Evolutionary conservation across 2,329 filamentous ascomycete species (phyloP).

Genomic region (Alternaria sp.): DNA sequence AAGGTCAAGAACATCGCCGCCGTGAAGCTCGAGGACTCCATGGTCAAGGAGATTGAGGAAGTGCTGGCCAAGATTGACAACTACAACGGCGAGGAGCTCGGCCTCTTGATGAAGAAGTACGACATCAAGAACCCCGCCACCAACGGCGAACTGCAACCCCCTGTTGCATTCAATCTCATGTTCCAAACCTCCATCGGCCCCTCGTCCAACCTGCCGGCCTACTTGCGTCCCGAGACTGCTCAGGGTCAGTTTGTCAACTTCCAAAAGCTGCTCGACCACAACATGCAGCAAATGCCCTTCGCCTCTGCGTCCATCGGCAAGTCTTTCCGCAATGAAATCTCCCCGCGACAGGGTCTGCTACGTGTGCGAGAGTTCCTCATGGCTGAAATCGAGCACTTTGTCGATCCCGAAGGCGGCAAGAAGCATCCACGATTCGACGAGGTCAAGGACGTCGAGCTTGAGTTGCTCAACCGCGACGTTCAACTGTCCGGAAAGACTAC

Average conservation of each 20-base stretch:
- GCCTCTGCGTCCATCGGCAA: conserved; percentile 97
- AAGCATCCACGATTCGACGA: conserved; percentile 90
- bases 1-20: conserved; percentile 69
- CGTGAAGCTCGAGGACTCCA: conserved; percentile 84
- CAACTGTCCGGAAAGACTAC: conserved; percentile 88
- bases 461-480: conserved; percentile 82
- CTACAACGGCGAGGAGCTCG: conserved; percentile 87
- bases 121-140: conserved; percentile 89
- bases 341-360: conserved; percentile 87
- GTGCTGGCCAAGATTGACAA: conserved; percentile 94
- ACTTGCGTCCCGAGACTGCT: conserved; percentile 79
- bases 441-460: conserved; percentile 83
- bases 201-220: conserved; percentile 80
- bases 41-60: conserved; percentile 91
- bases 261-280: conserved; percentile 94
- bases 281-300: conserved; percentile 94
- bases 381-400: conserved; percentile 99
- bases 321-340: conserved; percentile 98
- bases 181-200: conserved; percentile 96
- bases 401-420: conserved; percentile 94
- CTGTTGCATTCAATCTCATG: conserved; percentile 97
- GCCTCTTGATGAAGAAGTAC: conserved; percentile 85
- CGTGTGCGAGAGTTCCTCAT: conserved; percentile 97
- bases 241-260: conserved; percentile 99
- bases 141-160: conserved; percentile 77